Conservation (phyloP, 1,139 yeast genomes). For the Suhomyces wounanorum region DNA sequence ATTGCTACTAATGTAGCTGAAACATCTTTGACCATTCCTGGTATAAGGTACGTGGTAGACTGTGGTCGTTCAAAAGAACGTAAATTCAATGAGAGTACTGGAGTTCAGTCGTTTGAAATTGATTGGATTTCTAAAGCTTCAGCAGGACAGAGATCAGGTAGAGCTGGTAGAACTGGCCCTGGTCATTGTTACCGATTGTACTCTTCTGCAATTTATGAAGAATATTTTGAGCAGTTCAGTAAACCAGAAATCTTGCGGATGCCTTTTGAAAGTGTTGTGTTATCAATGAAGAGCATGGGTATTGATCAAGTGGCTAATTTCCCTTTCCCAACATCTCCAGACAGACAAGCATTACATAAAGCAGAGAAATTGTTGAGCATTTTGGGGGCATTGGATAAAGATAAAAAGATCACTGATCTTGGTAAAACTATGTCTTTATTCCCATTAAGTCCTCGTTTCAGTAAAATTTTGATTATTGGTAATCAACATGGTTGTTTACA, state of each 20-base stretch:
- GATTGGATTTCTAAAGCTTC: constrained; percentile 96
- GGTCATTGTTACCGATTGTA: constrained; percentile 94
- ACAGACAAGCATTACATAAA: constrained; percentile 53
- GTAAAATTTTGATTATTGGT: constrained; percentile 86
- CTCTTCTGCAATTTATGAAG: constrained; percentile 94
- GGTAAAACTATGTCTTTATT: constrained; percentile 87
- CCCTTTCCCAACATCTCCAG: constrained; percentile 97
- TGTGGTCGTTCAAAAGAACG: constrained; percentile 94
- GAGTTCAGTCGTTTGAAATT: constrained; percentile 89
- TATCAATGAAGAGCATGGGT: constrained; percentile 97
- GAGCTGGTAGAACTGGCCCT: constrained; percentile 99
- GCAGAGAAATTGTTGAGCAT: constrained; percentile 71
- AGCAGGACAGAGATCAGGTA: constrained; percentile 93
- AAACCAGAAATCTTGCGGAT: constrained; percentile 88
- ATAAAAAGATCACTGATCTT: constrained; percentile 61
- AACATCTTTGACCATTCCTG: constrained; percentile 95
- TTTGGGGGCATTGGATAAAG: constrained; percentile 74
- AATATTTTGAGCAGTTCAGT: constrained; percentile 79
- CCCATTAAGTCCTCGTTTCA: constrained; percentile 92
- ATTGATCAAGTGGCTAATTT: constrained; percentile 86
- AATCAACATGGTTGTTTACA: constrained; percentile 86
- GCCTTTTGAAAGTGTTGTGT: constrained; percentile 94
- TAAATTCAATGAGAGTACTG: constrained; percentile 76
- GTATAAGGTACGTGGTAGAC: constrained; percentile 92
- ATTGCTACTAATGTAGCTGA: constrained; percentile 98